Evolutionary conservation across 352 stramenopile species (phyloP).

Genomic region (Phytopythium aichiense): DNA sequence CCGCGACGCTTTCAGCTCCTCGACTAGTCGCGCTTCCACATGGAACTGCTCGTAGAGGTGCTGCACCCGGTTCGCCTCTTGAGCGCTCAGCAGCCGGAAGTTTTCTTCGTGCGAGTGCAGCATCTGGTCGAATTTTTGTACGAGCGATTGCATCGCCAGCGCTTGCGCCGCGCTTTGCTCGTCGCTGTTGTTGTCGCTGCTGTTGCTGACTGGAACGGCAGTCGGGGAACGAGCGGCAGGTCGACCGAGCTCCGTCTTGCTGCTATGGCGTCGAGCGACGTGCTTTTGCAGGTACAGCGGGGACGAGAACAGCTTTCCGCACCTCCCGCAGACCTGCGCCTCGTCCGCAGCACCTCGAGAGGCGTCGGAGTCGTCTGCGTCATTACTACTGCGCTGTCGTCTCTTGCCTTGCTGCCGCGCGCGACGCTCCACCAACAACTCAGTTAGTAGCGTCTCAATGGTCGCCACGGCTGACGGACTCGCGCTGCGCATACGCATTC

Average conservation of each 20-base stretch:
- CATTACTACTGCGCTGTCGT: constrained; percentile 9
- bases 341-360: constrained; percentile 26
- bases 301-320: constrained; percentile 70
- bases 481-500: constrained; percentile 16
- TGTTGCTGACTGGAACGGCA: constrained; percentile 5
- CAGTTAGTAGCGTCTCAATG: constrained; percentile 50
- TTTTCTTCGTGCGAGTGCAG: constrained; percentile 46
- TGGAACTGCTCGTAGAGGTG: constrained; percentile 53
- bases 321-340: constrained; percentile 50
- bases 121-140: constrained; percentile 39
- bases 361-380: constrained; percentile 6
- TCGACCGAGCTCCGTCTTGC: not conserved
- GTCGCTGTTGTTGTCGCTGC: constrained; percentile 6
- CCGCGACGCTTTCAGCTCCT: constrained; percentile 36
- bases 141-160: constrained; percentile 38
- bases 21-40: constrained; percentile 35
- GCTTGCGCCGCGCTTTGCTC: constrained; percentile 8
- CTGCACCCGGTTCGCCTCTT: constrained; percentile 44
- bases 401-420: constrained; percentile 7
- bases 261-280: constrained; percentile 40
- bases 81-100: constrained; percentile 37
- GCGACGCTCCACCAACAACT: constrained; percentile 32
- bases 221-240: not conserved
- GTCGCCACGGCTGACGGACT: constrained; percentile 50
- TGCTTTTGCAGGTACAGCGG: constrained; percentile 61